Percentiles rank a stretch among this genome's conserved stretches.
Conservation (phyloP, 306 rosid species). For the Spatholobus suberectus region DNA sequence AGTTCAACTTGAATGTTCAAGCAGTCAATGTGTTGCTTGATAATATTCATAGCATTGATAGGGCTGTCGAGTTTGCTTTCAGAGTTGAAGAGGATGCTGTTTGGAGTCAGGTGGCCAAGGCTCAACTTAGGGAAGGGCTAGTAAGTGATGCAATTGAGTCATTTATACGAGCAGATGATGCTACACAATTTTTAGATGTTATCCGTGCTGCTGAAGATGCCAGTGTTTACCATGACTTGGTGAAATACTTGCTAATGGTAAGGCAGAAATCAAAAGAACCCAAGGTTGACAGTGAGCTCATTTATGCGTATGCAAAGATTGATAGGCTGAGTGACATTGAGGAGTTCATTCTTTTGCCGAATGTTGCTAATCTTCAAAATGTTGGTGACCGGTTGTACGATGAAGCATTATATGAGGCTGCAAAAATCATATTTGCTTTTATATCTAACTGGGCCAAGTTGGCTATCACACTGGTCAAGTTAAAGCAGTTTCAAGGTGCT, state of each 20-base stretch:
- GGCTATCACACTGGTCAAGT: slow-evolving; percentile 91
- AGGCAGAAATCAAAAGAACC: slow-evolving; percentile 94
- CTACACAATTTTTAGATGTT: slow-evolving; percentile 92
- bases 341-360: slow-evolving; percentile 97
- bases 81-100: slow-evolving; percentile 99
- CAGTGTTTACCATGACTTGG: slow-evolving; percentile 91
- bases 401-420: slow-evolving; percentile 96
- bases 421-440: slow-evolving; percentile 91
- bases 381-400: slow-evolving; percentile 96
- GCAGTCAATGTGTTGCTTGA: slow-evolving; percentile 94
- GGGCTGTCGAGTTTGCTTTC: slow-evolving; percentile 99
- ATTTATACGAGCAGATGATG: slow-evolving; percentile 96
- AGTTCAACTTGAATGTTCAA: slow-evolving; percentile 97
- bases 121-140: slow-evolving; percentile 94
- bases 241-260: slow-evolving; percentile 94
- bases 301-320: slow-evolving; percentile 97
- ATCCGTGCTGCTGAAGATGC: slow-evolving; percentile 89
- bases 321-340: slow-evolving; percentile 96
- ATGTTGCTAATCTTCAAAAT: slow-evolving; percentile 95
- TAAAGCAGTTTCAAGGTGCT: slow-evolving; percentile 96
- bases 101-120: slow-evolving; percentile 99
- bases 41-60: slow-evolving; percentile 84
- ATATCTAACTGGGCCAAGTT: slow-evolving; percentile 99
- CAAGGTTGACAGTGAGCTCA: slow-evolving; percentile 97
- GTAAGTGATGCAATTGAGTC: slow-evolving; percentile 99